phyloP scores from a whole-genome alignment of 331 rosid genomes.

The Prunus yedoensis region DNA sequence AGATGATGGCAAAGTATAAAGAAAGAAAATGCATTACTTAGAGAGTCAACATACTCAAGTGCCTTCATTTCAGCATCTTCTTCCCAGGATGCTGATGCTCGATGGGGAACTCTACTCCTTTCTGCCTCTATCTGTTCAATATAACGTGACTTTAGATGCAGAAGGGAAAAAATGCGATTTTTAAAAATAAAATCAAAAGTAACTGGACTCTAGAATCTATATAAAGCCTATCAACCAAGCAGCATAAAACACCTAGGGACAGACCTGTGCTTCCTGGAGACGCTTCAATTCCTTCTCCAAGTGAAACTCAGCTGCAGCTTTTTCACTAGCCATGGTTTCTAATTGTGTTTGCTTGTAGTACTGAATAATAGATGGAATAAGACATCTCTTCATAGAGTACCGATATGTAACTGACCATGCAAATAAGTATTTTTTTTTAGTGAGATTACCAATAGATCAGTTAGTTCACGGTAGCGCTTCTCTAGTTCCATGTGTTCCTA shows the following conservation, averaged over 20 bases:
- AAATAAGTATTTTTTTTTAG: constrained; percentile 15
- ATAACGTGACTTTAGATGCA: constrained; percentile 10
- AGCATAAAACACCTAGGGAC: constrained; percentile 27
- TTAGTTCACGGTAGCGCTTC: constrained; percentile 96
- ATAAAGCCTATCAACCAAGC: constrained; percentile 10
- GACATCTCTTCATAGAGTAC: background rate
- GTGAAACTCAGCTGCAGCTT: constrained; percentile 94
- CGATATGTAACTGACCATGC: background rate
- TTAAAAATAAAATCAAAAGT: background rate
- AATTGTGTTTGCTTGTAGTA: constrained; percentile 98
- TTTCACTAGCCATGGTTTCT: constrained; percentile 96
- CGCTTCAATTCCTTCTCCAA: constrained; percentile 93
- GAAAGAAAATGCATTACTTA: background rate
- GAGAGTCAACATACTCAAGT: constrained; percentile 74
- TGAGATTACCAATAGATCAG: constrained; percentile 84
- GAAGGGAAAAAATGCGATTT: background rate
- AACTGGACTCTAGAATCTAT: constrained; percentile 2
- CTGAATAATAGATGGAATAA: constrained; percentile 39
- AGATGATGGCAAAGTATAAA: background rate
- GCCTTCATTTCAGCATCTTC: constrained; percentile 86
- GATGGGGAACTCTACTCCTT: constrained; percentile 72
- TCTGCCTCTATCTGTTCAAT: constrained; percentile 83
- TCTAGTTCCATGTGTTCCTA: constrained; percentile 98
- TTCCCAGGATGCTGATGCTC: constrained; percentile 91
- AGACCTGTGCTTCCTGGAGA: constrained; percentile 82